These are phyloP conservation scores for Didymella pinodella DNA, from an alignment of 2,329 filamentous ascomycete genomes.

Conservation along the genomic window DNA sequence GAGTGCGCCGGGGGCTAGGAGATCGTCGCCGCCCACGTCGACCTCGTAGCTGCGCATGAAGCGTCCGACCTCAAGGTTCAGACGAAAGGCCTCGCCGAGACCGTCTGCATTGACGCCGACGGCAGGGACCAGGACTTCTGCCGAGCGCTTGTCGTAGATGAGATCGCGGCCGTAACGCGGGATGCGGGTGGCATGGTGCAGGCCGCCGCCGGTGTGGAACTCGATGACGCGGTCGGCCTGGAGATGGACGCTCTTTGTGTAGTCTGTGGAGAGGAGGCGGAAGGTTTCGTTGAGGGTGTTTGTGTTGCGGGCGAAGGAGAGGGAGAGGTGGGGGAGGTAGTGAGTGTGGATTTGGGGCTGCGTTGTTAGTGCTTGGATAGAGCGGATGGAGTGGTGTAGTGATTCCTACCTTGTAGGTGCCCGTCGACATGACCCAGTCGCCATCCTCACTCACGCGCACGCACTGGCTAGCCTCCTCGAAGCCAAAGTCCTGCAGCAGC, in stretches of 20 bases:
- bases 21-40: slow-evolving; percentile 86
- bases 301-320: slow-evolving; percentile 94
- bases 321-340: slow-evolving; percentile 87
- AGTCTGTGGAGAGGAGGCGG: slow-evolving; percentile 85
- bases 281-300: slow-evolving; percentile 92
- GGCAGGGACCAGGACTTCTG: slow-evolving; percentile 85
- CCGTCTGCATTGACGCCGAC: slow-evolving; percentile 88
- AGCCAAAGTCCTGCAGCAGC: slow-evolving; percentile 95
- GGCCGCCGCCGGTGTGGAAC: slow-evolving; percentile 87
- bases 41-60: slow-evolving; percentile 96
- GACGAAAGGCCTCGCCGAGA: slow-evolving; percentile 87
- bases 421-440: slow-evolving; percentile 70
- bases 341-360: slow-evolving; percentile 90
- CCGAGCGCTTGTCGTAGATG: slow-evolving; percentile 79
- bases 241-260: slow-evolving; percentile 91
- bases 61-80: slow-evolving; percentile 89
- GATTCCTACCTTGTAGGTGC: slow-evolving; percentile 31
- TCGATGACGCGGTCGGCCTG: slow-evolving; percentile 91
- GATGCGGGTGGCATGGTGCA: slow-evolving; percentile 87
- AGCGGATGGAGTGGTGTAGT: background rate
- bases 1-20: slow-evolving; percentile 73
- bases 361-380: background rate
- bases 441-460: slow-evolving; percentile 93
- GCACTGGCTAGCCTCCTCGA: slow-evolving; percentile 92
- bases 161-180: slow-evolving; percentile 92